These are phyloP conservation scores for Luffa acutangula DNA, from an alignment of 306 rosid species.

Conservation along the genomic window DNA sequence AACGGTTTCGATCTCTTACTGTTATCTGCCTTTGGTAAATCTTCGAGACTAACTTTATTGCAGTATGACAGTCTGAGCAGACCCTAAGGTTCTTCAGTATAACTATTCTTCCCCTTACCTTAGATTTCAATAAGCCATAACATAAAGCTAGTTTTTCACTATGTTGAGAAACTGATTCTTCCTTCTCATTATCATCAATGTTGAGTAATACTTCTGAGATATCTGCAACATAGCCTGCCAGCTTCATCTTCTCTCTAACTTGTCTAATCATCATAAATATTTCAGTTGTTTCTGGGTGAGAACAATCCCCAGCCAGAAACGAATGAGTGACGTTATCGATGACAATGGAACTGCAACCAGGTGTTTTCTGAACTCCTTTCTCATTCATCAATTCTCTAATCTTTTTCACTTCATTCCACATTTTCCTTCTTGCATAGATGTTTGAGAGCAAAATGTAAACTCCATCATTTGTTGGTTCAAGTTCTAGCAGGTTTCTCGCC, in stretches of 20 bases:
- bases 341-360: conserved; percentile 14
- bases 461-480: conserved; percentile 10
- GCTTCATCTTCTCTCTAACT: conserved; percentile 7
- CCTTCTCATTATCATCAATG: conserved; percentile 6
- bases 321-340: conserved; percentile 4
- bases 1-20: conserved; percentile 7
- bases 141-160: conserved; percentile 16
- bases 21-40: conserved; percentile 14
- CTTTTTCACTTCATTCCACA: conserved; percentile 14
- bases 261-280: conserved; percentile 6
- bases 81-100: conserved; percentile 16
- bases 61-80: conserved; percentile 13
- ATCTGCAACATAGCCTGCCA: conserved; percentile 13
- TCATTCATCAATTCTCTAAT: conserved; percentile 9
- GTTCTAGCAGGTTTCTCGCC: conserved; percentile 5
- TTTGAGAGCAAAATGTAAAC: conserved; percentile 14
- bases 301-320: conserved; percentile 13
- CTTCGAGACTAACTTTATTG: conserved; percentile 6
- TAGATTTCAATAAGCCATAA: conserved; percentile 11
- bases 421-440: conserved; percentile 12
- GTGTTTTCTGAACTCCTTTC: conserved; percentile 7
- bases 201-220: conserved; percentile 14
- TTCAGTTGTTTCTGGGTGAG: conserved; percentile 13
- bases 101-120: conserved; percentile 3
- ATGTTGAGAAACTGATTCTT: conserved; percentile 15